phyloP scores from a whole-genome alignment of 2,329 filamentous ascomycete genomes.

The Monosporascus sp. region DNA sequence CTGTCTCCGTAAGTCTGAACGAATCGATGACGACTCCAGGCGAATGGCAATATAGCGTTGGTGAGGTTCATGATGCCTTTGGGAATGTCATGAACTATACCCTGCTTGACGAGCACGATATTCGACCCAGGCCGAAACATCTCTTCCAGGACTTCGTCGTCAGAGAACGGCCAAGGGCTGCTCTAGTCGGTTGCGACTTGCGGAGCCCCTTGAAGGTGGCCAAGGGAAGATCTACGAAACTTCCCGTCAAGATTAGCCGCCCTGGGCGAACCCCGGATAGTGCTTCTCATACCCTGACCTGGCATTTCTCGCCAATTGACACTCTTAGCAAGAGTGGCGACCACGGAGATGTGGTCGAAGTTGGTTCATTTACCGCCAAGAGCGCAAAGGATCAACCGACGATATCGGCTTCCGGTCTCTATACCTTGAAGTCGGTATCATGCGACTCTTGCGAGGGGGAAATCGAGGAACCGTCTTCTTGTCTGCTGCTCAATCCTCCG shows the following conservation, averaged over 20 bases:
- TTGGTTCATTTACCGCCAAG: conserved; percentile 57
- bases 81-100: conserved; percentile 81
- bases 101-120: conserved; percentile 62
- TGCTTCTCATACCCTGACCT: conserved; percentile 68
- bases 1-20: conserved; percentile 77
- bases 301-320: conserved; percentile 75
- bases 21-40: conserved; percentile 80
- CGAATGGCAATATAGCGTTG: conserved; percentile 83
- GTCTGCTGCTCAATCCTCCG: conserved; percentile 83
- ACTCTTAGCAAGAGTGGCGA: conserved; percentile 66
- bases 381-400: conserved; percentile 57
- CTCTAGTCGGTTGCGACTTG: conserved; percentile 70
- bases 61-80: conserved; percentile 86
- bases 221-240: conserved; percentile 60
- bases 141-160: conserved; percentile 77
- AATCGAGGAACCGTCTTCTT: conserved; percentile 90
- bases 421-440: conserved; percentile 74
- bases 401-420: conserved; percentile 77
- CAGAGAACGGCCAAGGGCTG: conserved; percentile 75
- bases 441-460: conserved; percentile 83
- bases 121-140: conserved; percentile 53
- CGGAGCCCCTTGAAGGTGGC: conserved; percentile 79
- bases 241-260: conserved; percentile 69
- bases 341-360: conserved; percentile 54
- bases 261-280: conserved; percentile 55